Conservation (phyloP, 2,329 filamentous ascomycete species). For the Dactylonectria macrodidyma region DNA sequence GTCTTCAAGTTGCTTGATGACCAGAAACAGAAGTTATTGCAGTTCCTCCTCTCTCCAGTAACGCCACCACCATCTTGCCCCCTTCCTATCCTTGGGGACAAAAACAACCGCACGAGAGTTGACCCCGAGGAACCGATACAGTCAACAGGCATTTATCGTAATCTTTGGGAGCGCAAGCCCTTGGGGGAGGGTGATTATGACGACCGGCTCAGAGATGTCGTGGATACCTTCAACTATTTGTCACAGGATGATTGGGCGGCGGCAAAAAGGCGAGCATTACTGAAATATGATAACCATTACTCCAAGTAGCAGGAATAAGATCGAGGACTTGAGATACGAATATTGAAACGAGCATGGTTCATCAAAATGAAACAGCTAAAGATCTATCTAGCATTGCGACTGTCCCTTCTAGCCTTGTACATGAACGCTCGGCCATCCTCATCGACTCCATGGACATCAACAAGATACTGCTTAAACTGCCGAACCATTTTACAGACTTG, state of each 20-base stretch:
- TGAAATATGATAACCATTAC: too few relatives aligned
- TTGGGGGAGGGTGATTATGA: too few relatives aligned
- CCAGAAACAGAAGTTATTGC: constrained; percentile 41
- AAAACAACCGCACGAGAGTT: constrained; percentile 4
- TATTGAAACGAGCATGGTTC: too few relatives aligned
- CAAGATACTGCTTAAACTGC: constrained; percentile 12
- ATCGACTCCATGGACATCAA: background rate
- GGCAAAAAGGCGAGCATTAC: too few relatives aligned
- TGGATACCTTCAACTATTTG: too few relatives aligned
- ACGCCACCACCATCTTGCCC: background rate
- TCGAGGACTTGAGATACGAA: too few relatives aligned
- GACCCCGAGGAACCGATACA: constrained; percentile 35
- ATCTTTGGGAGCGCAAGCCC: constrained; percentile 32
- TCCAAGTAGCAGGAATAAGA: too few relatives aligned
- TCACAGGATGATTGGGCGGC: too few relatives aligned
- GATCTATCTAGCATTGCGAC: background rate
- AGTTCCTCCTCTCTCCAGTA: constrained; percentile 36
- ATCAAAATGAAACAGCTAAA: too few relatives aligned
- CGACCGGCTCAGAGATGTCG: too few relatives aligned
- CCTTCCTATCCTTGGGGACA: constrained; percentile 22
- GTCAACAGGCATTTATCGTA: constrained; percentile 32
- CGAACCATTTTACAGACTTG: constrained; percentile 8
- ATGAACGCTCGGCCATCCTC: constrained; percentile 1
- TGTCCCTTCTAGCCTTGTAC: background rate
- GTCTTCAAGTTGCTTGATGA: constrained; percentile 43